phyloP scores from a whole-genome alignment of 305 asterid genomes.

The Caryopteris hybrid region DNA sequence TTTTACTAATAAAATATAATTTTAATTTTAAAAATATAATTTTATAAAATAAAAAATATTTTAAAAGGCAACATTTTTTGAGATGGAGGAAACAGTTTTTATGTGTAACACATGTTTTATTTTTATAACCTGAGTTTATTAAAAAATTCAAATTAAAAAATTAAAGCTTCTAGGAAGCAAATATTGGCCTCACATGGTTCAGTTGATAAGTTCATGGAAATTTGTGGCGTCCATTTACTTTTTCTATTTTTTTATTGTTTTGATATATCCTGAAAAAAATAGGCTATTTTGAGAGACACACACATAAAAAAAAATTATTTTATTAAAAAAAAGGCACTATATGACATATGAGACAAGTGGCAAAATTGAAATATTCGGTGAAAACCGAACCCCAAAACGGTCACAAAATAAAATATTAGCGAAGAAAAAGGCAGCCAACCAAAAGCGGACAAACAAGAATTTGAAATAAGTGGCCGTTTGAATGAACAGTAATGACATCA shows the following conservation, averaged over 20 bases:
- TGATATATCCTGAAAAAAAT: neutral
- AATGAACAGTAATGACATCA: slow-evolving; percentile 28
- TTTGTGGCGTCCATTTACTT: slow-evolving; percentile 3
- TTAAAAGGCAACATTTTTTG: no score
- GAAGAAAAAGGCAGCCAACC: neutral
- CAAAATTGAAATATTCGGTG: slow-evolving; percentile 18
- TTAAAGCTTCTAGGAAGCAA: neutral
- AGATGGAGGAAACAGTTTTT: no score
- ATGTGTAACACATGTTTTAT: neutral
- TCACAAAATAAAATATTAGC: neutral
- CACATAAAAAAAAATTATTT: no score
- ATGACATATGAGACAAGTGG: slow-evolving; percentile 9
- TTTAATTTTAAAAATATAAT: no score
- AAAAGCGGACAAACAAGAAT: slow-evolving; percentile 31
- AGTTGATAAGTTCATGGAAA: neutral
- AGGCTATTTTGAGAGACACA: neutral
- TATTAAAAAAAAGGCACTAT: neutral
- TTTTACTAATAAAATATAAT: no score
- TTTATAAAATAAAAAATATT: no score
- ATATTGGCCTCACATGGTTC: slow-evolving; percentile 4
- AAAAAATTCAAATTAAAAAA: neutral
- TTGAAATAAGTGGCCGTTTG: slow-evolving; percentile 63
- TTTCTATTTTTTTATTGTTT: no score
- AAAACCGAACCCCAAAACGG: slow-evolving; percentile 8
- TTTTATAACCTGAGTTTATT: neutral